Conservation (phyloP, 257 asterid species). For the Solanum sparsipilum region DNA sequence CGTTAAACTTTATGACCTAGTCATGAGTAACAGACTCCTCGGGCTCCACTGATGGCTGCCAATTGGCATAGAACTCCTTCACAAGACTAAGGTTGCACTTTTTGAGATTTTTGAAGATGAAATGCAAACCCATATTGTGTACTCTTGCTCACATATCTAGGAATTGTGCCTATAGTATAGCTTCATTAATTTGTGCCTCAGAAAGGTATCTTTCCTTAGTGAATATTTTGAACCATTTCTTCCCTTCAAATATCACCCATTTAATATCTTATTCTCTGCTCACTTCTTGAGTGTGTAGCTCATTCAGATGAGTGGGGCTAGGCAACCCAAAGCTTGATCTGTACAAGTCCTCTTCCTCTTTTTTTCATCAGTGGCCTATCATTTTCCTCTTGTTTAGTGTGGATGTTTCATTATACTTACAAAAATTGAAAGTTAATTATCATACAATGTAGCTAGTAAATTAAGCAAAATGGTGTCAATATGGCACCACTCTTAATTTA, state of each 20-base stretch:
- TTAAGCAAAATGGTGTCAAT: background rate
- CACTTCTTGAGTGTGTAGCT: no score
- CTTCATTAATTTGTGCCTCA: background rate
- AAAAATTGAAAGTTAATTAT: no score
- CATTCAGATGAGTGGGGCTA: background rate
- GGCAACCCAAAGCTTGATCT: background rate
- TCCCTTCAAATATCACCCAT: background rate
- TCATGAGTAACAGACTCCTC: no score
- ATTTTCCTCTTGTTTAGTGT: background rate
- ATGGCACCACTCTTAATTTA: background rate
- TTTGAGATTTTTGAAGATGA: no score
- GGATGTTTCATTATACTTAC: background rate
- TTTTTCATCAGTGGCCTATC: background rate
- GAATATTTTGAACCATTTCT: background rate
- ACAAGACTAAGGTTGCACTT: no score
- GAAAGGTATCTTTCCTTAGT: background rate
- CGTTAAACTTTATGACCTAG: no score
- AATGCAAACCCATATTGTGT: no score
- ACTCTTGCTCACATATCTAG: no score
- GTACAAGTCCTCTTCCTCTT: background rate
- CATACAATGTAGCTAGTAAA: background rate
- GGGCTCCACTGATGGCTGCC: no score
- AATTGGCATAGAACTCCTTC: no score
- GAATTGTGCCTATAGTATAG: no score
- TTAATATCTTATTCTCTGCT: no score